Conservation (phyloP, 2,329 filamentous ascomycete species). For the Ceratocystis destructans region DNA sequence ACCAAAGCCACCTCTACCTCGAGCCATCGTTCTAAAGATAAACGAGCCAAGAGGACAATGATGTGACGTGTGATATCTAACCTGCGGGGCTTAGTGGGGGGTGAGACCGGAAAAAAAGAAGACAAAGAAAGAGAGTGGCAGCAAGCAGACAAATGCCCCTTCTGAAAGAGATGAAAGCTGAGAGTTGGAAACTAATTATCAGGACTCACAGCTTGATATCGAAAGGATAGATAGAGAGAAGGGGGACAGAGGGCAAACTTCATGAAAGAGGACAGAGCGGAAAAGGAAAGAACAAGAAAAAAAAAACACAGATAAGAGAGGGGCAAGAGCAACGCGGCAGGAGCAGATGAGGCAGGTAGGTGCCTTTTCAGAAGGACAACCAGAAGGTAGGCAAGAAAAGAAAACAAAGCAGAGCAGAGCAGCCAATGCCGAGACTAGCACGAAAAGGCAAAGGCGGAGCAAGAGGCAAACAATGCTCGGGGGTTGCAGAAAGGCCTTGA, state of each 20-base stretch:
- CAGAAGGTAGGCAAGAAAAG: background rate
- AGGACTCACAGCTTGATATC: background rate
- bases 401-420: background rate
- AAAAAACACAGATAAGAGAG: constrained; percentile 13
- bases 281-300: constrained; percentile 1
- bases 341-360: background rate
- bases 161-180: constrained; percentile 1
- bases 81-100: background rate
- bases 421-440: background rate
- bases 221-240: background rate
- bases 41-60: background rate
- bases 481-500: background rate
- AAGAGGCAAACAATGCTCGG: background rate
- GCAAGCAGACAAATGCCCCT: background rate
- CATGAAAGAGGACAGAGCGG: background rate
- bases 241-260: no score
- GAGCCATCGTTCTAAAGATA: constrained; percentile 26
- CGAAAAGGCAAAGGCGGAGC: background rate
- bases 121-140: background rate
- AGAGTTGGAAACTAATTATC: background rate
- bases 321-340: background rate
- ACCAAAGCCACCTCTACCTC: constrained; percentile 27
- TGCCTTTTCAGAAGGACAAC: background rate
- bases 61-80: background rate
- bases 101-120: background rate